Conservation (phyloP, 192 early-diverging fungal genomes). For the Backusella tarrabulga region DNA sequence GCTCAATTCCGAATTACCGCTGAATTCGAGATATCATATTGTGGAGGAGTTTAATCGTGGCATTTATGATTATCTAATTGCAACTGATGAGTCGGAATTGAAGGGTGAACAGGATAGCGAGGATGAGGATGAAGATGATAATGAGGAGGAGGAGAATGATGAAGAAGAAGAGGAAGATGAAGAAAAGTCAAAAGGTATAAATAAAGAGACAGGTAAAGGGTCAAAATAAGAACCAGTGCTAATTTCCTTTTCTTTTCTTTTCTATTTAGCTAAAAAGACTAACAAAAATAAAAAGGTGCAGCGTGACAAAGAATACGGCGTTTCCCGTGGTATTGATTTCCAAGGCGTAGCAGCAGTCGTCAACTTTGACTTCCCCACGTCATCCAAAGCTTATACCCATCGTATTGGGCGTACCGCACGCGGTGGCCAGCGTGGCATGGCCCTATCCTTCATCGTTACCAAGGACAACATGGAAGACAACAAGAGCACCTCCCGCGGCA, state of each 20-base stretch:
- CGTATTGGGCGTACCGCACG: slow-evolving; percentile 95
- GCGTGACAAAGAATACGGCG: slow-evolving; percentile 88
- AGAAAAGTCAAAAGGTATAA: slow-evolving; percentile 23
- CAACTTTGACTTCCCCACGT: slow-evolving; percentile 95
- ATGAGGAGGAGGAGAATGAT: slow-evolving; percentile 32
- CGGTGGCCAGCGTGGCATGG: slow-evolving; percentile 86
- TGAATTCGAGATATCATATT: slow-evolving; percentile 91
- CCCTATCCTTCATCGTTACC: slow-evolving; percentile 79
- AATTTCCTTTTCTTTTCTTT: too few relatives aligned
- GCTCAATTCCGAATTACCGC: slow-evolving; percentile 92
- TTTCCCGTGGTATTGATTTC: slow-evolving; percentile 96
- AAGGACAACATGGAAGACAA: slow-evolving; percentile 41
- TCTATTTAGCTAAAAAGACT: slow-evolving; percentile 20
- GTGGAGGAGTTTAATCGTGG: slow-evolving; percentile 98
- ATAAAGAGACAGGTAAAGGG: slow-evolving; percentile 11
- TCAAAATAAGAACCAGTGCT: neutral
- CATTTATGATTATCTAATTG: slow-evolving; percentile 93
- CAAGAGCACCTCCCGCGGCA: slow-evolving; percentile 32
- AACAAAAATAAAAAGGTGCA: slow-evolving; percentile 47
- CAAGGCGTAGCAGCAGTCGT: slow-evolving; percentile 88
- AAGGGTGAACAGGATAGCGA: slow-evolving; percentile 65
- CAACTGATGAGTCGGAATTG: slow-evolving; percentile 85
- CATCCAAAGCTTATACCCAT: slow-evolving; percentile 87
- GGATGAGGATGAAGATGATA: slow-evolving; percentile 53
- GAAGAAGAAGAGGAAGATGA: slow-evolving; percentile 27